Evolutionary conservation across 805 yeast species (phyloP), one percentile per base, ranked within the genome.

Genomic region (Saccharomycopsis sp.): DNA sequence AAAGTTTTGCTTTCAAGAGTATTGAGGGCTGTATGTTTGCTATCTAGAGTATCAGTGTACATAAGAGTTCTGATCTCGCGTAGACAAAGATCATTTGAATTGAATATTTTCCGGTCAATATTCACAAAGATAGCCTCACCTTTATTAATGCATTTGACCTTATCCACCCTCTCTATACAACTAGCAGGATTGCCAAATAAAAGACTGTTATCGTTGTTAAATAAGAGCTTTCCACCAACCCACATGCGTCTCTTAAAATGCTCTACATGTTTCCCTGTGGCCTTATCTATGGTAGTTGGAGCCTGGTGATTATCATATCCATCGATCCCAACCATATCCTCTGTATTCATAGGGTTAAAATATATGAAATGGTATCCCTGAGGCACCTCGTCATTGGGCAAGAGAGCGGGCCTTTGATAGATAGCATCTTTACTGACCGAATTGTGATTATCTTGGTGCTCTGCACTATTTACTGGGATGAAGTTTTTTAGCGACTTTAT

Each of bases 261-360:
- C 34, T 69, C 64, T 23, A 53, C 41, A 54, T 60, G 52, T 64
- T 67, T 2, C 22, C 29, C 0, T 64, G 66, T 17, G 63, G 64
- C 2, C 44, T 29, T 7, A 64, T 49, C 15, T 65, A 24, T 1
- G 2, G 63, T 59, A 0, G 70, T 65, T 0, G 96, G 96, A 0
- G 91, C 82, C 66, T 87, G 94, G 64, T 86, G 82, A 52, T 84
- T 77, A 63, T 87, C 96, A 70, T 89, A 91, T 0, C 97, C 97
- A 69, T 91, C 97, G 1, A 64, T 53, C 1, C 86, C 84, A 19
- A 89, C 67, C 2, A 70, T 70, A 0, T 63, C 53, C 56, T 80
- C 85, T 44, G 71, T 69, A 42, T 80, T 75, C 2, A 73, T 65
- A 23, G 89, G 91, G 65, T 86, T 87, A 69, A 83, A 83, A 67